phyloP scores from a whole-genome alignment of 1,284 basidiomycete genomes.

The Caloboletus inedulis region DNA sequence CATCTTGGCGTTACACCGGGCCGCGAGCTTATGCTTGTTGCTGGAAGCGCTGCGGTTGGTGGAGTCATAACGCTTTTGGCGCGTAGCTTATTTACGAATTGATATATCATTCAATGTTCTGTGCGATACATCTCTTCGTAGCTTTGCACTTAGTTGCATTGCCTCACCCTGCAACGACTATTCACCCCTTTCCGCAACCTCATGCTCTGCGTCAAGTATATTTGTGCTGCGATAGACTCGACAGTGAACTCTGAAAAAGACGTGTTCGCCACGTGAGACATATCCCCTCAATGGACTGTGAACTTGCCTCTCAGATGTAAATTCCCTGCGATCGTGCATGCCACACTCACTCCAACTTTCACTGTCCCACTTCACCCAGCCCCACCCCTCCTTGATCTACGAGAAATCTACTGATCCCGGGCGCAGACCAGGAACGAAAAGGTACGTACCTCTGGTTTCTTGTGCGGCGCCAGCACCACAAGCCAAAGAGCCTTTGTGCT shows the following conservation, averaged over 20 bases:
- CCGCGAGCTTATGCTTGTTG: slow-evolving; percentile 28
- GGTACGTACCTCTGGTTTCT: slow-evolving; percentile 63
- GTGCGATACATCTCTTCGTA: slow-evolving; percentile 6
- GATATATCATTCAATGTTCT: slow-evolving; percentile 11
- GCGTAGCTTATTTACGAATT: slow-evolving; percentile 22
- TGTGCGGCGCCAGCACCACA: slow-evolving; percentile 68
- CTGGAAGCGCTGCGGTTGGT: slow-evolving; percentile 29
- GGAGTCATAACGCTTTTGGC: slow-evolving; percentile 24
- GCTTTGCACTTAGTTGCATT: background rate
- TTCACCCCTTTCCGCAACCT: slow-evolving; percentile 4
- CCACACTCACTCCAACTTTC: slow-evolving; percentile 48
- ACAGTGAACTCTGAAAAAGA: slow-evolving; percentile 28
- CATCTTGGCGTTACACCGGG: slow-evolving; percentile 7
- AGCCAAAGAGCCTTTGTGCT: slow-evolving; percentile 62
- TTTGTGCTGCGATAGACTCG: slow-evolving; percentile 30
- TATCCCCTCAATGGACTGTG: background rate
- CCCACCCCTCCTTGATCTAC: slow-evolving; percentile 73
- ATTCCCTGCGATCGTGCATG: slow-evolving; percentile 43
- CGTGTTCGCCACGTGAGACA: background rate
- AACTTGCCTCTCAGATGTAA: slow-evolving; percentile 55
- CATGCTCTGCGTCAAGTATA: background rate
- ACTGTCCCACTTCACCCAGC: slow-evolving; percentile 68
- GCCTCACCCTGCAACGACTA: background rate
- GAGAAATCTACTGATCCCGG: background rate
- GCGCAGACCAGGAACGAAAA: background rate